These are phyloP conservation scores for Atractiella rhizophila DNA, from an alignment of 768 basidiomycete genomes.

Conservation along the genomic window DNA sequence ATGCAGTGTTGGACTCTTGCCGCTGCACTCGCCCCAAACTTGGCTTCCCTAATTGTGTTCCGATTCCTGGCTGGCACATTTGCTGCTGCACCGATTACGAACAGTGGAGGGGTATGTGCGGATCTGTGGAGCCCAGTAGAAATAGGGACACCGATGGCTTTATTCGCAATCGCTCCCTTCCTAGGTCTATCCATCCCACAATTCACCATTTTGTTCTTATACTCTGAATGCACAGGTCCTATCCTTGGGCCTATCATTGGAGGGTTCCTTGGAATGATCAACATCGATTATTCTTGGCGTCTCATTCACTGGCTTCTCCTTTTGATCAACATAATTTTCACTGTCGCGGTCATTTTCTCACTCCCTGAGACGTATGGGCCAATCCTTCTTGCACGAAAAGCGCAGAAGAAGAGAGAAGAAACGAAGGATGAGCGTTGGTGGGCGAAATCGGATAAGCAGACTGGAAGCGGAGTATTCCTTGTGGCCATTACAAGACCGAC, in stretches of 20 bases:
- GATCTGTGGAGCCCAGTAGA: slow-evolving; percentile 2
- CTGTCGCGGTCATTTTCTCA: no score
- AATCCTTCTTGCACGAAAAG: no score
- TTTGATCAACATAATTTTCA: no score
- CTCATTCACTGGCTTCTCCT: no score
- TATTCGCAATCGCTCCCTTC: slow-evolving; percentile 38
- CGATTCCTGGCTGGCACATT: slow-evolving; percentile 30
- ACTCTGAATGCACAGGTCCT: neutral
- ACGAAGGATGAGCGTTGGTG: no score
- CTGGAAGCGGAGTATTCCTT: no score
- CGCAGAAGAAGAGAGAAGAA: no score
- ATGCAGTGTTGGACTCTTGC: slow-evolving; percentile 9
- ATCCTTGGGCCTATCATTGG: slow-evolving; percentile 13
- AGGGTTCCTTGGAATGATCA: slow-evolving; percentile 19
- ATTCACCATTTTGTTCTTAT: neutral
- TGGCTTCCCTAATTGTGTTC: slow-evolving; percentile 8
- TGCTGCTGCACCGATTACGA: slow-evolving; percentile 35
- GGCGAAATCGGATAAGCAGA: no score
- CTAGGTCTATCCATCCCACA: slow-evolving; percentile 26
- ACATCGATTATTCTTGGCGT: no score
- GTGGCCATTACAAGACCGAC: no score
- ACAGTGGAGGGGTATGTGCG: slow-evolving; percentile 27
- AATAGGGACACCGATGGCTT: slow-evolving; percentile 26
- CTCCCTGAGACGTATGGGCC: no score
- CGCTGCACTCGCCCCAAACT: slow-evolving; percentile 1